Base-by-base conservation (phyloP, 2,329 filamentous ascomycete genomes). In the Diaporthe citriasiana region DNA sequence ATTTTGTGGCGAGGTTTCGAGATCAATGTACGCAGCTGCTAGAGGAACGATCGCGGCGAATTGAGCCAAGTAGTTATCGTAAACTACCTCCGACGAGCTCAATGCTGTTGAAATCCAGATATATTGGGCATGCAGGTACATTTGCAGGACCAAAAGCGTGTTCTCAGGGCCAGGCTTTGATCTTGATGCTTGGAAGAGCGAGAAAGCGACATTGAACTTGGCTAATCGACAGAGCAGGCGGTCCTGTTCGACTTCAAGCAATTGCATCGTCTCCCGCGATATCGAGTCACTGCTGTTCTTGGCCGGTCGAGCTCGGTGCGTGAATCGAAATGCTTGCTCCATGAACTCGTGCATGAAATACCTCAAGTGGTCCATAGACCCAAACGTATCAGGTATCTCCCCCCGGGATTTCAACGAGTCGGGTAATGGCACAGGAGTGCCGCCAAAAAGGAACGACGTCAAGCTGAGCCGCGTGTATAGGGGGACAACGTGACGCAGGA, bases 281-380 rank as follows among this genome's bases (percentile, higher is more conserved):
- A 80, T 70, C 2, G 76, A 60, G 0, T 79, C 78, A 19, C 79
- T 73, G 71, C 80, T 83, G 40, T 70, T 74, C 9, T 80, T 79
- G 3, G 77, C 77, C 9, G 71, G 72, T 22, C 78, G 76, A 0
- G 80, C 80, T 60, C 77, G 77, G 6, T 79, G 78, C 19, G 79
- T 82, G 63, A 85, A 85, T 12, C 82, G 80, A 7, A 87, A 76
- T 0, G 77, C 81, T 25, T 85, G 81, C 66, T 87, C 84, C 35
- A 86, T 78, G 19, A 85, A 79, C 17, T 85, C 80, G 55, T 84
- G 84, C 12, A 87, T 77, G 13, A 77, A 76, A 68, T 78, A 79
- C 15, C 80, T 77, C 40, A 81, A 76, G 51, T 80, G 77, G 66
- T 79, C 77, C 51, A 82, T 77, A 13, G 80, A 80, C 1, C 81